phyloP scores from a whole-genome alignment of 768 basidiomycete genomes.

The Boletus rex-veris region DNA sequence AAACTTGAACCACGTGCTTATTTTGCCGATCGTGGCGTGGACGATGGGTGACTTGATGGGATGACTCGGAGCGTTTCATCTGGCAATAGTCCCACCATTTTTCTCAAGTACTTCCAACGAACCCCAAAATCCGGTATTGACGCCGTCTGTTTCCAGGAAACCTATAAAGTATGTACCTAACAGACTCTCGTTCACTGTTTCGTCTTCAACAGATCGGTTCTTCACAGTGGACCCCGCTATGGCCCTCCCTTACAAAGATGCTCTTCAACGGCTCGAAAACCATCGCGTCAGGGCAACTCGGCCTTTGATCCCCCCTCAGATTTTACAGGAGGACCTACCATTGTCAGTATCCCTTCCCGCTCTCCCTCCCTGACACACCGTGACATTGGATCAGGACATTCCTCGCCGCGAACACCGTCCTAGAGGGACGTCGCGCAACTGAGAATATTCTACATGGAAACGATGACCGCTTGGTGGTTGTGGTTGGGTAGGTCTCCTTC shows the following conservation, averaged over 20 bases:
- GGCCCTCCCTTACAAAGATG: conserved; percentile 76
- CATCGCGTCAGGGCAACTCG: conserved; percentile 81
- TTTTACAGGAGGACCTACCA: conserved; percentile 90
- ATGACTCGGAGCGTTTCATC: background rate
- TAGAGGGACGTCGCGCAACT: conserved; percentile 75
- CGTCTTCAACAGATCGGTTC: conserved; percentile 19
- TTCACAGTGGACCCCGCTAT: conserved; percentile 46
- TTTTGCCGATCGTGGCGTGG: conserved; percentile 12
- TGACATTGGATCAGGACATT: conserved; percentile 51
- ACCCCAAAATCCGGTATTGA: conserved; percentile 8
- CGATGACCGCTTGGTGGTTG: conserved; percentile 90
- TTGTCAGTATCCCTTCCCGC: conserved; percentile 44
- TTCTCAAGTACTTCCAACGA: background rate
- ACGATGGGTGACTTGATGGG: background rate
- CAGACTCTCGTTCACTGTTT: background rate
- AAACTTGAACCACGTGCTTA: conserved; percentile 8
- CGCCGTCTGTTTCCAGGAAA: conserved; percentile 2
- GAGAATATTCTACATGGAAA: conserved; percentile 71
- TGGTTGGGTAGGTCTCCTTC: conserved; percentile 64
- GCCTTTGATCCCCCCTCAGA: conserved; percentile 91
- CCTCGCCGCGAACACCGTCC: conserved; percentile 79
- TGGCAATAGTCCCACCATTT: too few species aligned
- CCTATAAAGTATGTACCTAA: conserved; percentile 23
- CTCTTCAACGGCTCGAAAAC: conserved; percentile 80
- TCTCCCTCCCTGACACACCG: background rate